Conservation (phyloP, 768 basidiomycete species). For the Rhizopogon salebrosus region DNA sequence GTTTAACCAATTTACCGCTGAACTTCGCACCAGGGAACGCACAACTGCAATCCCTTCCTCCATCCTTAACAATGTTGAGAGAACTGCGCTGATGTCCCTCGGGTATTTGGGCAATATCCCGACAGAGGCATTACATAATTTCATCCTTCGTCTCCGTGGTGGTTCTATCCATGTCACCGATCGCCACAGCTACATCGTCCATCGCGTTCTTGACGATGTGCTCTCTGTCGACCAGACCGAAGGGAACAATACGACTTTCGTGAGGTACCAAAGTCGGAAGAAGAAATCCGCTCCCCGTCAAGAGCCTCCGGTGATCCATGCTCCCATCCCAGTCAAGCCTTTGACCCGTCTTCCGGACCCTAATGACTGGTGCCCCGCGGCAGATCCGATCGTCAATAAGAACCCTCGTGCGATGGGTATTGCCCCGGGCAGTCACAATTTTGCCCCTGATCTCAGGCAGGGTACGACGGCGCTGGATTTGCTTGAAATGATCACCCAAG, state of each 20-base stretch:
- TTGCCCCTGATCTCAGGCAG: not conserved
- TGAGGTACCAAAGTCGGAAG: not conserved
- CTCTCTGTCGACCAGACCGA: not conserved
- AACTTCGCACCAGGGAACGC: constrained; percentile 12
- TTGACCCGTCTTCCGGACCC: constrained; percentile 8
- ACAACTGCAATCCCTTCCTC: constrained; percentile 16
- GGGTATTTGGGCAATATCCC: constrained; percentile 4
- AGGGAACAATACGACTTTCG: not conserved
- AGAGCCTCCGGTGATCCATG: constrained; percentile 5
- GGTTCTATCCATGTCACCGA: not conserved
- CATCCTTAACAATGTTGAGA: constrained; percentile 21
- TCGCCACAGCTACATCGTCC: not conserved
- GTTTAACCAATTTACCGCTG: not conserved
- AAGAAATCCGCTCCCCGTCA: not conserved
- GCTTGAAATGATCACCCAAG: constrained; percentile 20
- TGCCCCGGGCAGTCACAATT: constrained; percentile 21
- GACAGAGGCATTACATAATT: constrained; percentile 15
- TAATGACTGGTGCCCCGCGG: constrained; percentile 24
- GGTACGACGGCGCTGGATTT: constrained; percentile 21
- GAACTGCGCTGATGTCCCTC: constrained; percentile 9
- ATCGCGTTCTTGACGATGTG: not conserved
- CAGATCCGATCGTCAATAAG: constrained; percentile 26
- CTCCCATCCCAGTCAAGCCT: constrained; percentile 11
- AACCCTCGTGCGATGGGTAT: constrained; percentile 21
- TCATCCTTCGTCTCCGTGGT: not conserved